Base-by-base conservation (phyloP, 345 rosid species). In the thale cress (Arabidopsis thaliana) region DNA sequence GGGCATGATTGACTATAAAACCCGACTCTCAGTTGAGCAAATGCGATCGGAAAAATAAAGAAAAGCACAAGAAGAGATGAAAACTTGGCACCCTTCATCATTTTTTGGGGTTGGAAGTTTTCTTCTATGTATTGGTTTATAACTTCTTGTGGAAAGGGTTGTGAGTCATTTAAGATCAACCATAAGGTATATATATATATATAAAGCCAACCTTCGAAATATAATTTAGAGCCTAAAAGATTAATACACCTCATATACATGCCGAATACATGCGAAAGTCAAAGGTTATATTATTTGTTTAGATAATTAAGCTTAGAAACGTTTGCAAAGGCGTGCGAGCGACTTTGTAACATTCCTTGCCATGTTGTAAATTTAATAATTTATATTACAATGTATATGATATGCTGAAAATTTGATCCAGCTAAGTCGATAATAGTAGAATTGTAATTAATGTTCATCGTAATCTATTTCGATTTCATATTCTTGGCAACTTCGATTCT, bases 1-100 rank as follows among this genome's bases (percentile, higher is more conserved):
- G 96, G 97, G 69, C 97, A 93, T 6, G 85, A 71, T 8, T 56
- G 30, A 62, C 51, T 75, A 83, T 90, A 89, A 67, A 87, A 93
- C 1, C 88, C 90, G 1, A 82, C 83, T 70, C 71, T 82, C 0
- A 93, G 66, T 33, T 85, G 79, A 22, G 85, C 93, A 13, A 82
- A 71, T 22, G 81, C 69, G 55, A 73, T 57, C 0, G 80, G 88
- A 24, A 86, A 75, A 67, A 79, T 14, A 16, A 73, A 60, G 56
- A 75, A 16, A 36, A 79, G 8, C 57, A 78, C 67, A 16, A 83
- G 30, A 40, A 80, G 60, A 66, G 73, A 59, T 13, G 71, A 70
- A 59, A 74, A 65, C 69, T 77, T 59, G 23, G 32, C 44, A 59
- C 16, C 46, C 64, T 61, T 78, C 72, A 67, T 59, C 59, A 8